Conservation (phyloP, 148 eudicot species). For the Chenopodium formosanum region DNA sequence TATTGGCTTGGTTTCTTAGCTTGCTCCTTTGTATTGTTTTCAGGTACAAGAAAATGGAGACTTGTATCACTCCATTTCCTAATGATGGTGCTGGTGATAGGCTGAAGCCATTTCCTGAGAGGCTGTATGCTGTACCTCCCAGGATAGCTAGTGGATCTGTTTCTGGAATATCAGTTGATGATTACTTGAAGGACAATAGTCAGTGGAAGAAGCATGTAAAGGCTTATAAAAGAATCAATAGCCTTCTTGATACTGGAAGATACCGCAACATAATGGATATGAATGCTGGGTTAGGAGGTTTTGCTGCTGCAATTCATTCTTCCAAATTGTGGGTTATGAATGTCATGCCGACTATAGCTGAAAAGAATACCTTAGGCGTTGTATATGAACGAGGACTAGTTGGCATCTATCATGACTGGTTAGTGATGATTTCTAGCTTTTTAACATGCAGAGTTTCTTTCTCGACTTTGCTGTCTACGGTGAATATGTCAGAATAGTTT, state of each 20-base stretch:
- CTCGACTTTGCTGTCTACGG: neutral
- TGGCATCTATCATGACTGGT: slow-evolving; percentile 98
- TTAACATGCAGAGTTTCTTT: neutral
- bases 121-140: slow-evolving; percentile 80
- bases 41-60: slow-evolving; percentile 98
- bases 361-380: slow-evolving; percentile 79
- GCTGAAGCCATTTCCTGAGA: slow-evolving; percentile 79
- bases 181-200: slow-evolving; percentile 59
- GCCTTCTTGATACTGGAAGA: slow-evolving; percentile 82
- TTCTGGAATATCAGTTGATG: slow-evolving; percentile 67
- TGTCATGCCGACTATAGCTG: slow-evolving; percentile 83
- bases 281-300: slow-evolving; percentile 95
- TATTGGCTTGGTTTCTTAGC: neutral
- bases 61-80: slow-evolving; percentile 68
- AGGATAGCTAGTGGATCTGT: slow-evolving; percentile 76
- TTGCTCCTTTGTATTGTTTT: neutral
- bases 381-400: slow-evolving; percentile 82
- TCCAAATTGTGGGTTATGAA: slow-evolving; percentile 96
- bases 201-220: slow-evolving; percentile 83
- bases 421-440: slow-evolving; percentile 16
- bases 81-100: slow-evolving; percentile 36
- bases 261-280: slow-evolving; percentile 96
- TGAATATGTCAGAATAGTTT: neutral
- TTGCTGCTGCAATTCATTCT: slow-evolving; percentile 90
- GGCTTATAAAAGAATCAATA: slow-evolving; percentile 69